Base-by-base conservation (phyloP, 2,329 filamentous ascomycete species). In the Colletotrichum cordylinicola region DNA sequence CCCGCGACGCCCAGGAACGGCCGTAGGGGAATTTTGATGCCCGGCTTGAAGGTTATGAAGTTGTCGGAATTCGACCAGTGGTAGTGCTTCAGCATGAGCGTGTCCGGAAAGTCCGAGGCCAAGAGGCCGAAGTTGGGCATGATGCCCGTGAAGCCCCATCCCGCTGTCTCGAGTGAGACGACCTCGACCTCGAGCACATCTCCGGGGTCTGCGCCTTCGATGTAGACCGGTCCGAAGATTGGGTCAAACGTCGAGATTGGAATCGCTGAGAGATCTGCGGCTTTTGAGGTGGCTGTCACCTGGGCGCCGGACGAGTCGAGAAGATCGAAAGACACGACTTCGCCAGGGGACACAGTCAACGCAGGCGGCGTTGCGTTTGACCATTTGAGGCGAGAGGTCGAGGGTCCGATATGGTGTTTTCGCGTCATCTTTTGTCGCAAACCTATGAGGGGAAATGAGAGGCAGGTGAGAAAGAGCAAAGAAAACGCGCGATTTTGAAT, bases 1-100 rank as follows among this genome's bases (percentile, higher is more conserved):
- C 89, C 89, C 77, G 90, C 87, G 35, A 89, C 85, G 24, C 89
- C 89, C 12, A 90, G 82, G 79, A 90, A 91, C 0, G 89, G 89
- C 27, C 85, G 82, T 13, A 89, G 82, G 2, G 89, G 88, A 39
- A 91, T 83, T 4, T 84, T 85, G 73, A 91, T 86, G 24, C 86
- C 86, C 13, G 85, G 81, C 62, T 86, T 87, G 81, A 90, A 88
- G 8, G 86, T 82, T 2, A 87, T 83, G 74, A 85, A 77, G 55
- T 78, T 79, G 10, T 72, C 77, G 62, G 35, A 72, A 16, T 70
- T 12, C 72, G 21, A 65, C 70, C 27, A 90, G 80, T 56, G 88
- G 83, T 88, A 90, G 61, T 90, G 87, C 78, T 89, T 88, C 74
- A 90, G 52, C 21, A 60, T 13, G 81, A 15, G 80, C 78, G 13